Evolutionary conservation across 768 basidiomycete genomes (phyloP).

Genomic region (Phaeotremella fagi): DNA sequence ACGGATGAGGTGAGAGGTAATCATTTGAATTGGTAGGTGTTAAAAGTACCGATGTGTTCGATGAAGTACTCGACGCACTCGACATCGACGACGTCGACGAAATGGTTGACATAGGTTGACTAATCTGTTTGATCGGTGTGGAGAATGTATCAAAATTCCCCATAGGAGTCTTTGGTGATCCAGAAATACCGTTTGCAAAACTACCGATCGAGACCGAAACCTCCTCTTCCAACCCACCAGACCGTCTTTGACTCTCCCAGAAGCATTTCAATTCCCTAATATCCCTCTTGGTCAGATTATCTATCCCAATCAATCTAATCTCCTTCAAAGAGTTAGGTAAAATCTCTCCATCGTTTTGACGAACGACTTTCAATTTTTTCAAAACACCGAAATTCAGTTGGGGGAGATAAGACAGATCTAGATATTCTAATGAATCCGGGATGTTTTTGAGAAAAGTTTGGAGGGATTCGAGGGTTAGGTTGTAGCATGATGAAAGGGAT

Average conservation of each 20-base stretch:
- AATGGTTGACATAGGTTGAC: not conserved
- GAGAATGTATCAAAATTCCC: not conserved
- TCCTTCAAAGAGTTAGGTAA: conserved; percentile 17
- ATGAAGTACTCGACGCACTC: not conserved
- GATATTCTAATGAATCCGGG: conserved; percentile 11
- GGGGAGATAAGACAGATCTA: conserved; percentile 33
- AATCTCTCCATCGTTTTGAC: not conserved
- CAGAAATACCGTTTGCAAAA: not conserved
- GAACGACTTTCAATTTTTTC: conserved; percentile 14
- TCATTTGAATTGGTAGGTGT: not conserved
- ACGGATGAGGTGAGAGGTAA: not conserved
- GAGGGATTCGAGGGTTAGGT: conserved; percentile 7
- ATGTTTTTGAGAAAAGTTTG: conserved; percentile 19
- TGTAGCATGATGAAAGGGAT: conserved; percentile 25
- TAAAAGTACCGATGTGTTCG: not conserved
- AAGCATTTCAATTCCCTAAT: conserved; percentile 25
- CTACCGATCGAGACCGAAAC: not conserved
- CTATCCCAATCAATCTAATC: conserved; percentile 36
- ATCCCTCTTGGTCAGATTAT: conserved; percentile 34
- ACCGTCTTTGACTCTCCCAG: conserved; percentile 30
- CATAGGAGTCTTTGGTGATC: conserved; percentile 1
- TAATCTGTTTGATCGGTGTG: not conserved
- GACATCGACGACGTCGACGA: not conserved
- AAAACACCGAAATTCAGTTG: conserved; percentile 21
- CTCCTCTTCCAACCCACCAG: not conserved